phyloP scores from a whole-genome alignment of 768 basidiomycete species.

The Trametes gibbosa region DNA sequence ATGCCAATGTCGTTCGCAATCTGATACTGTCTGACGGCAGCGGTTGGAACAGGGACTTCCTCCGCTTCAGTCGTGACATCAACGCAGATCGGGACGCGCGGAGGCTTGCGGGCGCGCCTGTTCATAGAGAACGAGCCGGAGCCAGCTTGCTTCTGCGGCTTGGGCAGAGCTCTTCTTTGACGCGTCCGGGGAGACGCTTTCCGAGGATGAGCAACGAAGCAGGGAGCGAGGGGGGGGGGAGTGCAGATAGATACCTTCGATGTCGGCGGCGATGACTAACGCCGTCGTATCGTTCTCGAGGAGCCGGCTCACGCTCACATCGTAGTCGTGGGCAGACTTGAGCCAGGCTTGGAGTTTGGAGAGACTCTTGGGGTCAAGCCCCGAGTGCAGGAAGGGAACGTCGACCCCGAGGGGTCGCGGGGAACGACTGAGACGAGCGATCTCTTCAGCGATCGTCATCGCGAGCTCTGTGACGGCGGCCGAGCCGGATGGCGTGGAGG shows the following conservation, averaged over 20 bases:
- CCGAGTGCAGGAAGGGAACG: conserved; percentile 32
- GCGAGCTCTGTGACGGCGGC: conserved; percentile 27
- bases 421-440: conserved; percentile 31
- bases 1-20: conserved; percentile 21
- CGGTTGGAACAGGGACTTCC: conserved; percentile 13
- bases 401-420: conserved; percentile 28
- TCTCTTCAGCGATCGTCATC: conserved; percentile 34
- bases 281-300: conserved; percentile 33
- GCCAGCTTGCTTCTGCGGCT: conserved; percentile 7
- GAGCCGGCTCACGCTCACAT: conserved; percentile 29
- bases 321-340: conserved; percentile 33
- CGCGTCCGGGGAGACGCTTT: conserved; percentile 16
- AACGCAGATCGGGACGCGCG: conserved; percentile 13
- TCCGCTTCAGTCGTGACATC: conserved; percentile 16
- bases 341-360: conserved; percentile 34
- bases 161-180: conserved; percentile 5
- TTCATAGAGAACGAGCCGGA: conserved; percentile 14
- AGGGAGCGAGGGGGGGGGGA: background rate
- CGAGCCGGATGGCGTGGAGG: conserved; percentile 8
- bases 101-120: conserved; percentile 9
- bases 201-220: background rate
- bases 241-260: conserved; percentile 12
- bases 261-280: conserved; percentile 30
- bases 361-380: conserved; percentile 33
- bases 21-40: conserved; percentile 11